Base-by-base conservation (phyloP, 176 grass and related monocot species). In the Oryza australiensis region DNA sequence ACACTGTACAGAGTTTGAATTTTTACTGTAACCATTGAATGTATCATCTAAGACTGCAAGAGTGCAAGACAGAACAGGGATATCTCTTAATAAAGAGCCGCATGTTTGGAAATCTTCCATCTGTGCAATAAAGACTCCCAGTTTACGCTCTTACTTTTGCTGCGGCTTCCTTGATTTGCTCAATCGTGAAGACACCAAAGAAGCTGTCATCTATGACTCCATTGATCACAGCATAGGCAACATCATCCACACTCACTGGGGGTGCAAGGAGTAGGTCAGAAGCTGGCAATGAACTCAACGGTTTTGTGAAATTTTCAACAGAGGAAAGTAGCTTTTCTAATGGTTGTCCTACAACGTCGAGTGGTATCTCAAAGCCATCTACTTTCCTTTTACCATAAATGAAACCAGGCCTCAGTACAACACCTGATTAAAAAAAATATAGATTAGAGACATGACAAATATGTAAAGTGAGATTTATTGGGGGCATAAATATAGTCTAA, bases 311-410 rank as follows among this genome's bases (percentile, higher is more conserved):
- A 68, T 87, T 94, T 70, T 91, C 92, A 7, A 87, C 83, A 20
- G 90, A 86, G 28, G 83, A 81, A 70, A 98, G 85, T 60, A 99
- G 3, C 22, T 80, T 91, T 77, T 95, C 93, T 33, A 95, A 72
- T 66, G 96, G 96, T 75, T 95, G 72, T 16, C 96, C 93, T 20
- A 95, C 70, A 18, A 85, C 27, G 22, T 99, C 93, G 0, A 98
- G 89, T 0, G 94, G 94, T 76, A 97, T 77, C 80, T 97, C 92
- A 62, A 86, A 98, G 42, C 95, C 90, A 64, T 98, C 87, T 24
- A 93, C 88, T 81, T 88, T 98, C 78, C 95, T 87, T 85, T 95
- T 95, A 35, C 95, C 95, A 3, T 98, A 98, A 70, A 98, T 95
- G 64, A 98, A 95, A 51, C 90, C 95, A n/a, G 95, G 94, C 80